Evolutionary conservation across 305 asterid genomes (phyloP), one percentile per base, ranked within the genome.

Genomic region (Salvia sclarea): DNA sequence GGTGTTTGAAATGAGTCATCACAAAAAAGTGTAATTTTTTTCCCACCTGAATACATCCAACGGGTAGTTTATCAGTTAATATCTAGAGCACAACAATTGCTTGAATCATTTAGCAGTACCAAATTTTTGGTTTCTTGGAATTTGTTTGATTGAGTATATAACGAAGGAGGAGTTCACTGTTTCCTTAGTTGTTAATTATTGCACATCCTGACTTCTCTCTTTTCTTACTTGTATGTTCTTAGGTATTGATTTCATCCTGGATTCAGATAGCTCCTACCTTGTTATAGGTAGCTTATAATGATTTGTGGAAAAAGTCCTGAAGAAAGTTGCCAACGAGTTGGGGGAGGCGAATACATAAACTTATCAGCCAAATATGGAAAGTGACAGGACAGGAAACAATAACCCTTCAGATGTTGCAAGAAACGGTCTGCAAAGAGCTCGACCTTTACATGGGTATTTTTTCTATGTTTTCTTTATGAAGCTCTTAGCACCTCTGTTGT

Each of bases 361-460:
- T 75, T 70, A 72, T 78, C 83, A 64, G 71, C 75, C 69, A 72
- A 79, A 49, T 45, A 92, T 92, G 98, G 95, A 84, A 77, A 84
- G 84, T 86, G 89, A 89, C 73, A 80, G 83, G 79, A 71, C 78
- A 62, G 85, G 80, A 76, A 64, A 66, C 61, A 63, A 68, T 59
- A 74, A 74, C 24, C 75, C 70, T 56, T 79, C 89, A 74, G 90
- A 87, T 77, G 81, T 83, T 69, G 71, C 79, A 65, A 81, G 79
- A 60, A 81, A 70, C 66, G 78, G 79, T 74, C 59, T 77, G 54
- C 95, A 78, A 53, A 80, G 87, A 81, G 75, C 83, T 79, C 92
- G 95, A 28, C 79, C 92, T 62, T 71, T 78, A 31, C 98, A 86
- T 50, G 98, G 98, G 98, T 91, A 85, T 81, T 40, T 62, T 64